Conservation (phyloP, 306 rosid species). For the Coriaria nepalensis region DNA sequence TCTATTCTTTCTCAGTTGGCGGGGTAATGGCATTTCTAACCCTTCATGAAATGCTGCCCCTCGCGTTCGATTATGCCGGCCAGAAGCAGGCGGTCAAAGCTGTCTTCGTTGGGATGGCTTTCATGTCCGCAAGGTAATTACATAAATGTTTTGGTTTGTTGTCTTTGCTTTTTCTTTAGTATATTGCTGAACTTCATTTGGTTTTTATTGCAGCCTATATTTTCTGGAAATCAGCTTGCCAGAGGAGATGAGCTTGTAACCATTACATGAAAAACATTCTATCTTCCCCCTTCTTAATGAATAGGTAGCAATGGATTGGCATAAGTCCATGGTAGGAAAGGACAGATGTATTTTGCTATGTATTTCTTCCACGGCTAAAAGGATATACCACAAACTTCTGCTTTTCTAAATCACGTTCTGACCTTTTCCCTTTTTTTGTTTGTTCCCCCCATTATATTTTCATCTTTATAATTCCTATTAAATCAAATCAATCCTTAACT, state of each 20-base stretch:
- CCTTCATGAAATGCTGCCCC: constrained; percentile 86
- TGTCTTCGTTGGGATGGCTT: constrained; percentile 90
- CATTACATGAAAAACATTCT: too few relatives aligned
- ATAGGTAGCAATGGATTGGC: too few relatives aligned
- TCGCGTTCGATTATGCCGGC: constrained; percentile 95
- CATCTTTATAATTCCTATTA: too few relatives aligned
- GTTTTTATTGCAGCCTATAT: constrained; percentile 56
- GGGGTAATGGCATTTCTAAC: constrained; percentile 96
- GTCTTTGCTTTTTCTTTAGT: constrained; percentile 2
- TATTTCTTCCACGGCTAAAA: too few relatives aligned
- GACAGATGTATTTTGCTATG: too few relatives aligned
- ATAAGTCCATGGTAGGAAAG: too few relatives aligned
- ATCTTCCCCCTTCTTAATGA: too few relatives aligned
- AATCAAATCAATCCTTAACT: too few relatives aligned
- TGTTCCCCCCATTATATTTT: too few relatives aligned
- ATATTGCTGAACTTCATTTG: constrained; percentile 8
- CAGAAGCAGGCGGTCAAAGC: constrained; percentile 86
- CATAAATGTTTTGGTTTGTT: background rate
- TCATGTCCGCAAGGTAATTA: constrained; percentile 88
- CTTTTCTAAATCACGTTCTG: too few relatives aligned
- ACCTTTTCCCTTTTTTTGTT: too few relatives aligned
- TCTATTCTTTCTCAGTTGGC: constrained; percentile 43
- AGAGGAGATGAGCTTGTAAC: constrained; percentile 44
- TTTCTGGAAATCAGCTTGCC: constrained; percentile 90
- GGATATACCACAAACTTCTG: too few relatives aligned